phyloP scores from a whole-genome alignment of 371 early-diverging fungal genomes.

The Actinomortierella ambigua region DNA sequence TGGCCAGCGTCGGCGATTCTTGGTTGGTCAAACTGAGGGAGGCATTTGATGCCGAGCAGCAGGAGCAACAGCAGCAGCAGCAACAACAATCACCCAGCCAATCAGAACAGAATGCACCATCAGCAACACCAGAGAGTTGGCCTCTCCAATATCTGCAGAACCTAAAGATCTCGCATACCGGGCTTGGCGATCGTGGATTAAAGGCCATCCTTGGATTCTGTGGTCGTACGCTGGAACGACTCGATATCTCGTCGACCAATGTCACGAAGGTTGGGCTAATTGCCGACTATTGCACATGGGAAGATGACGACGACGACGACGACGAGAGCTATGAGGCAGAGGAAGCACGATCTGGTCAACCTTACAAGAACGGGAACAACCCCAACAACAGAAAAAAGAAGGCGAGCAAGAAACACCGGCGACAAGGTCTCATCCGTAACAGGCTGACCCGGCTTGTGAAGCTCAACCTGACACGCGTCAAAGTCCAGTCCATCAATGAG shows the following conservation, averaged over 20 bases:
- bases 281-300: conserved; percentile 1
- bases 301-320: conserved; percentile 1
- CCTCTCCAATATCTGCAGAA: conserved; percentile 24
- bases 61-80: not conserved
- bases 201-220: conserved; percentile 21
- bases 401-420: no score
- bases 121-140: not conserved
- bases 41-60: conserved; percentile 8
- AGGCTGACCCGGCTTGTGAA: not conserved
- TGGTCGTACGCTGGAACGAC: conserved; percentile 14
- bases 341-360: not conserved
- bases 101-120: not conserved
- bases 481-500: no score
- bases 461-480: no score
- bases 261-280: conserved; percentile 5
- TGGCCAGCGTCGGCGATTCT: conserved; percentile 18
- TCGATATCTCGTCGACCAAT: conserved; percentile 28
- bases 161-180: conserved; percentile 28
- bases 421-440: no score
- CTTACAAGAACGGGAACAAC: no score
- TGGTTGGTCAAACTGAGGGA: conserved; percentile 21
- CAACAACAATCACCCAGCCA: not conserved
- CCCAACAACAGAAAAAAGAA: no score
- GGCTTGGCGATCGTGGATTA: conserved; percentile 29
- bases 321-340: not conserved